Percentiles rank a stretch among this genome's conserved stretches.
Conservation (phyloP, 2,329 filamentous ascomycete genomes). For the Aspergillus nomiae region DNA sequence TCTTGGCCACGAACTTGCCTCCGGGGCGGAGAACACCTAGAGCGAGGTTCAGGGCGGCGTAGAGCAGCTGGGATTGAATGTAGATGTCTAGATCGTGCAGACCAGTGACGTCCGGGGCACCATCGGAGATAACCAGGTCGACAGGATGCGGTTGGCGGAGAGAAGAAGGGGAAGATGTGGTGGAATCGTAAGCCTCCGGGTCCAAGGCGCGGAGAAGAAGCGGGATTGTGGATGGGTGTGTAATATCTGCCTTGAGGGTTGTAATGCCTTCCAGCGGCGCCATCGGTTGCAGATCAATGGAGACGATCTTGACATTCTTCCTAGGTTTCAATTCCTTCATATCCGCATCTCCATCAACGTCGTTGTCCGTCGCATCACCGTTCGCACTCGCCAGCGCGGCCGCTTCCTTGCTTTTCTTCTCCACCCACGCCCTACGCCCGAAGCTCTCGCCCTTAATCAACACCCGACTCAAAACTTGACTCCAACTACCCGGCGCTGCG, state of each 20-base stretch:
- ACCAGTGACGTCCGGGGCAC: constrained; percentile 93
- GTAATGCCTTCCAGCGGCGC: constrained; percentile 89
- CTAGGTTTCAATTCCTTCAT: constrained; percentile 51
- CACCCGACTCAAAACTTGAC: constrained; percentile 89
- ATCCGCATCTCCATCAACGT: constrained; percentile 28
- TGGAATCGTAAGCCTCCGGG: constrained; percentile 59
- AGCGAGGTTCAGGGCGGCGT: constrained; percentile 89
- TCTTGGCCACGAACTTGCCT: constrained; percentile 96
- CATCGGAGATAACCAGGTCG: constrained; percentile 92
- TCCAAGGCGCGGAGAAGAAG: constrained; percentile 84
- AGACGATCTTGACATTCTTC: constrained; percentile 85
- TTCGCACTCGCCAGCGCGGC: constrained; percentile 24
- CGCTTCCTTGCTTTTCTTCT: constrained; percentile 68
- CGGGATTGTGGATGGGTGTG: constrained; percentile 91
- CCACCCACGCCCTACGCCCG: constrained; percentile 81
- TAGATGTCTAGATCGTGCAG: constrained; percentile 98
- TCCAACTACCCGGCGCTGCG: constrained; percentile 95
- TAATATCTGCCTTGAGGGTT: constrained; percentile 92
- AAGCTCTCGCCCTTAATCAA: constrained; percentile 93
- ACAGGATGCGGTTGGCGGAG: constrained; percentile 71
- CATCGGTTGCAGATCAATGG: constrained; percentile 96
- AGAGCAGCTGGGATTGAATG: constrained; percentile 92
- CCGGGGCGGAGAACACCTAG: constrained; percentile 90
- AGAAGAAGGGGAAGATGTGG: constrained; percentile 40
- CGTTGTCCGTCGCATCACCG: constrained; percentile 29